Base-by-base conservation (phyloP, 1,284 basidiomycete species). In the Rhodotorula sp. region DNA sequence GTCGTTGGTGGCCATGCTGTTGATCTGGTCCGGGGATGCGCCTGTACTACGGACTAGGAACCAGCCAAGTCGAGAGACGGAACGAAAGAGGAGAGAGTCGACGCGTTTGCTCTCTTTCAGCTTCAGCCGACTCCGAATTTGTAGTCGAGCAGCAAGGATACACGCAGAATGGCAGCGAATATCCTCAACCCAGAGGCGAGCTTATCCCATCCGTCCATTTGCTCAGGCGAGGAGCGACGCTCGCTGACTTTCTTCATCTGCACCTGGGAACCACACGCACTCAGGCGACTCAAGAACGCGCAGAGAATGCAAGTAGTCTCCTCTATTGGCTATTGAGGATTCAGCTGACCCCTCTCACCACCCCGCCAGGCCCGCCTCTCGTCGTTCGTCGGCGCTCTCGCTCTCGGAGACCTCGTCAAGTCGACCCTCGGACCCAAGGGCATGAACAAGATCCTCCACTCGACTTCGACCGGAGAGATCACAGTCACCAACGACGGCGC, bases 401-500 rank as follows among this genome's bases (percentile, higher is more conserved):
- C 95, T 0, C 86, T 99, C 54, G 95, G 95, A 64, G 95, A 99
- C 83, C 88, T 99, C 74, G 94, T 99, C 80, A 99, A 98, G 84
- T 95, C 93, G 7, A 99, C 97, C 23, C 87, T 99, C 12, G 95
- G 95, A 19, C 97, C 95, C 54, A 99, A 99, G 83, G 83, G 84
- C 67, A 84, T 84, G 83, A 84, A 85, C 83, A 84, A 79, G 83
- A 94, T 95, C 74, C 86, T 95, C 57, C 93, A 98, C 84, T 97
- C 94, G 3, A 89, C 84, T 12, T 92, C 94, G 5, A 89, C 90
- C 0, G 94, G 93, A 48, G 92, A 95, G 56, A 92, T 99, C 77
- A 95, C 90, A 70, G 95, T 99, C 67, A 99, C 97, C 23, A 99
- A 99, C 82, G 97, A 99, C 81, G 97, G 97, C 23, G 97, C 97